Evolutionary conservation across 768 basidiomycete genomes (phyloP), one percentile per base, ranked within the genome.

Genomic region (Podaxis carcinomalis): DNA sequence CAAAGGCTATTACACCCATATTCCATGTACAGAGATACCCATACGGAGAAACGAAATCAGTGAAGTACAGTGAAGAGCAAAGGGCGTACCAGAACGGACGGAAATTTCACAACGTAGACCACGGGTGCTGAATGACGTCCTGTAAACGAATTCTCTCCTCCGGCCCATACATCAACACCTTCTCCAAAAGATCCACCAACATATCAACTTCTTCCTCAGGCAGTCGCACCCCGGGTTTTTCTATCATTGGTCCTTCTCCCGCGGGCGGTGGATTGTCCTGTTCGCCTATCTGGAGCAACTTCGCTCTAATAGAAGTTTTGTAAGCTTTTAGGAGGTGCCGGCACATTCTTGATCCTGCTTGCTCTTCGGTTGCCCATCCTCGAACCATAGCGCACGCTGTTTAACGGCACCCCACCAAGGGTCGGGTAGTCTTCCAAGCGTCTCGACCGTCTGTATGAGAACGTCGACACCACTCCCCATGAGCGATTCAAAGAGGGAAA

Each of bases 401-500:
- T 44, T 6, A 19, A 44, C 19, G 5, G 42, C 42, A 44, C 6
- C 19, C 42, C 42, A 44, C 42, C 42, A 44, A 19, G 42, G 42
- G 19, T 44, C 42, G 2, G 42, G 14, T 44, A 44, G n/a, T 44
- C 2, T 4, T n/a, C 78, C 79, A 2, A 79, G 70, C 23, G 65
- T 75, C 64, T 69, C 65, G 21, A 78, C 72, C 3, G 55, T 75
- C 67, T 78, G 66, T 14, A 7, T 44, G 14, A 44, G 42, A n/a
- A 44, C 1, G 19, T 19, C 19, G 0, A n/a, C n/a, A 16, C 2
- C n/a, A 44, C n/a, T 44, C 57, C 59, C 73, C 3, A 78, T 62
- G 62, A 77, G 75, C 4, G 75, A n/a, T 6, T 77, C 77, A 57
- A 79, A 80, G 51, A 80, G 75, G n/a, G 77, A 57, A 46, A 64